Base-by-base conservation (phyloP, 495 filamentous ascomycete genomes). In the Rostrohypoxylon terebratum region DNA sequence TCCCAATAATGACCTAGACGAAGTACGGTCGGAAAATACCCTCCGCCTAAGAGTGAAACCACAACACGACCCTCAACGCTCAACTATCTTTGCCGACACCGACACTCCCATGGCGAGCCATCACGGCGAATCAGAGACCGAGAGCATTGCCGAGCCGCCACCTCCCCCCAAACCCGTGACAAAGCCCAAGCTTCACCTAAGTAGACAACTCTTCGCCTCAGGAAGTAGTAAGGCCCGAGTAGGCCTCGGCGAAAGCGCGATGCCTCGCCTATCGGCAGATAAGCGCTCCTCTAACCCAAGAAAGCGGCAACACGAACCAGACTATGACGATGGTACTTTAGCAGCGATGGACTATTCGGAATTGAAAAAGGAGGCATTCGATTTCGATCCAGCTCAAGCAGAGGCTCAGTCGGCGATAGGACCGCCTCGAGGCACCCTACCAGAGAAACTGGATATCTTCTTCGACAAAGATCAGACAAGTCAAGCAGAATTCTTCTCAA, bases 401-500 rank as follows among this genome's bases (percentile, higher is more conserved):
- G 77, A 77, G 60, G 77, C 75, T 14, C 69, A 72, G 31, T 75
- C 72, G 34, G 74, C 63, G 21, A 62, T 75, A 66, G 74, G 73
- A 13, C 71, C 71, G 23, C 76, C 71, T 47, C 68, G 78, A 45
- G 79, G 77, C 13, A 77, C 77, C 4, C 65, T 88, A 7, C 75
- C 78, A 16, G 80, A 83, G 3, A 83, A 84, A 44, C 73, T 91
- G 4, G 69, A 79, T 38, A 74, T 86, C 59, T 83, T 83, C 69
- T 65, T 75, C 55, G 44, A 31, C 61, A 70, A 81, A 63, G 71
- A 77, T 21, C 55, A 80, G 77, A 34, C 82, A 18, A 84, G 87
- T 16, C 90, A 93, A 64, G 81, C 81, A 53, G 78, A 82, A 1
- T 92, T 93, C 77, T 89, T 94, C 69, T 80, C 84, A 9, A 85